Evolutionary conservation across 2,329 filamentous ascomycete species (phyloP).

Genomic region (Ophiognomonia clavigignenti-juglandacearum): DNA sequence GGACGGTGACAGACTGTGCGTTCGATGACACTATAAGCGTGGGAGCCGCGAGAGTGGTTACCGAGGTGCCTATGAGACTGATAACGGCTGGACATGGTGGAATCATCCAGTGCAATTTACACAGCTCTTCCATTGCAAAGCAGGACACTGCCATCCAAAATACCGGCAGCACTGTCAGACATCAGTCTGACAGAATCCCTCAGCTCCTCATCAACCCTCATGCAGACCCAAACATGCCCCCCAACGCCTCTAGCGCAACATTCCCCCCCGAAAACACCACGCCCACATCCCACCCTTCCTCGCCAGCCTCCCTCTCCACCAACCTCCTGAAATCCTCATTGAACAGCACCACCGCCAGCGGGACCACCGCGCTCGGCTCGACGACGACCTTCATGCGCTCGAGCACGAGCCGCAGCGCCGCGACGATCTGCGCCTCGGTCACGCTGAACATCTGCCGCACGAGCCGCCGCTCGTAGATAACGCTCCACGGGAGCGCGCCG

Average conservation of each 20-base stretch:
- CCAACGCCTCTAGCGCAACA: constrained; percentile 49
- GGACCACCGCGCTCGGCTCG: constrained; percentile 84
- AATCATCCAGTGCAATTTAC: no score
- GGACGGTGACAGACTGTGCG: no score
- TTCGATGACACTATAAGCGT: no score
- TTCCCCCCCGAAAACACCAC: constrained; percentile 59
- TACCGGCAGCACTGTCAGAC: no score
- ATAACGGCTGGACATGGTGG: no score
- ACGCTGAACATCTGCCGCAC: constrained; percentile 69
- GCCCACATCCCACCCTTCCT: constrained; percentile 67
- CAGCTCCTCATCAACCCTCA: no score
- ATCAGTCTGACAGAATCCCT: no score
- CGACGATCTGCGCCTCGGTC: constrained; percentile 74
- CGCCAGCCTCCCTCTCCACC: constrained; percentile 66
- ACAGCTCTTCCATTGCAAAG: no score
- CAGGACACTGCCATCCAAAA: no score
- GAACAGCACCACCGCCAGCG: constrained; percentile 74
- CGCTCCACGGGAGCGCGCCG: constrained; percentile 67
- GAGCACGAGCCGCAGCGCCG: constrained; percentile 70
- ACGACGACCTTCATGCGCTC: constrained; percentile 89
- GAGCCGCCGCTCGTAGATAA: constrained; percentile 69
- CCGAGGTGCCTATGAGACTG: no score
- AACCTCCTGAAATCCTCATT: constrained; percentile 75
- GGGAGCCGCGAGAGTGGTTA: no score
- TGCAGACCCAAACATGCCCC: constrained; percentile 39